Base-by-base conservation (phyloP, 176 grass and related monocot genomes). In the Oryza rufipogon region DNA sequence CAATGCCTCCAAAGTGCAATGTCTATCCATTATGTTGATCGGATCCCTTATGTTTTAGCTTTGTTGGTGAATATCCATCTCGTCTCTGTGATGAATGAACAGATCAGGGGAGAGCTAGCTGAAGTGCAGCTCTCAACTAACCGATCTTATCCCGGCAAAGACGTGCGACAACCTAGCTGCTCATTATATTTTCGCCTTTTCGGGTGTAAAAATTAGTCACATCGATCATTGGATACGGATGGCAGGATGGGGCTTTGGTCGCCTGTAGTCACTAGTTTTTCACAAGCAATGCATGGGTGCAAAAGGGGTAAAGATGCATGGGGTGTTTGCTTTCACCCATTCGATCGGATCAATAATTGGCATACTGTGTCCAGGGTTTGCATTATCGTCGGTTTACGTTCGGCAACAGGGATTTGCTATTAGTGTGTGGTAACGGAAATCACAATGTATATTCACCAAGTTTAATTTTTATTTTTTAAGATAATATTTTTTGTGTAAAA, bases 111-210 rank as follows among this genome's bases (percentile, higher is more conserved):
- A 19, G 36, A 42, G 78, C 46, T 54, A 70, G 46, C 79, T 80
- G 33, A 7, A 5, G 9, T 22, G 15, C n/a, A 63, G 54, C 69
- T 82, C 80, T 73, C 69, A 73, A 28, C 28, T 28, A 28, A 64
- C 28, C 64, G 45, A 73, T 58, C 68, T 82, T 26, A 72, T 72
- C 65, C 71, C 28, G 42, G 42, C 71, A 34, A 49, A n/a, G 19
- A 56, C 1, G n/a, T 15, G 2, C 47, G 0, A 42, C 41, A 6
- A 44, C 26, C 69, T 6, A 71, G 39, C 39, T 41, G 11, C 64
- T 32, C 17, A 63, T 46, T 44, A 6, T 44, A 45, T 44, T 10
- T 46, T 32, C 30, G 30, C 30, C 30, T 32, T 32, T 32, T 26
- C n/a, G 3, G 8, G 39, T 45, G n/a, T 19, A n/a, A 41, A 58